A percentile compares a stretch with the other conserved stretches of the same genome.
These are phyloP conservation scores for Polyporus tsugae DNA, from an alignment of 1,284 basidiomycete species.

Conservation along the genomic window DNA sequence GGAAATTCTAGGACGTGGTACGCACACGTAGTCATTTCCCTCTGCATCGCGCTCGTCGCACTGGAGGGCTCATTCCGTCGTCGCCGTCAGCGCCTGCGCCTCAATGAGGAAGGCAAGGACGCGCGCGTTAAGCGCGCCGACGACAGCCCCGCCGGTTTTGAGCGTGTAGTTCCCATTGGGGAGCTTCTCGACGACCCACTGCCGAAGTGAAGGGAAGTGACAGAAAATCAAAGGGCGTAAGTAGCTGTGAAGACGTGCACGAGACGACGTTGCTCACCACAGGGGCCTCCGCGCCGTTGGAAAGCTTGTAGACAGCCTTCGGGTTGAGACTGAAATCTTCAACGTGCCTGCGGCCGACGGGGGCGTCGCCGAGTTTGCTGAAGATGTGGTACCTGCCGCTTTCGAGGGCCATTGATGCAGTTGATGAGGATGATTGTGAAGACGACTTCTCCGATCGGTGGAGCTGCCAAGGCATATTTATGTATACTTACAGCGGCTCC, in stretches of 20 bases:
- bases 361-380: too few relatives aligned
- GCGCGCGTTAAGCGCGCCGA: not conserved
- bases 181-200: conserved; percentile 8
- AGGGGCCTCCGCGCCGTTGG: too few relatives aligned
- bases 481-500: too few relatives aligned
- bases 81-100: not conserved
- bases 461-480: too few relatives aligned
- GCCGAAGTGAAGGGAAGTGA: not conserved
- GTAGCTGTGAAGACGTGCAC: not conserved
- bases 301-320: too few relatives aligned
- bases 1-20: not conserved
- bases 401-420: too few relatives aligned
- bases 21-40: not conserved
- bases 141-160: not conserved
- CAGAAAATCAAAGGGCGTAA: not conserved
- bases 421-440: too few relatives aligned
- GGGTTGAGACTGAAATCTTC: too few relatives aligned
- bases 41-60: not conserved
- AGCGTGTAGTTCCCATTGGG: not conserved
- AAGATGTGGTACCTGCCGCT: too few relatives aligned
- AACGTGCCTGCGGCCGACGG: too few relatives aligned
- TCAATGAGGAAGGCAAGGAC: not conserved
- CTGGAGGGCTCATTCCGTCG: not conserved
- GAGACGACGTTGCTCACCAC: too few relatives aligned
- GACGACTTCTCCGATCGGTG: not conserved